Evolutionary conservation across 495 filamentous ascomycete genomes (phyloP).

Genomic region (Thermochaetoides thermophila): DNA sequence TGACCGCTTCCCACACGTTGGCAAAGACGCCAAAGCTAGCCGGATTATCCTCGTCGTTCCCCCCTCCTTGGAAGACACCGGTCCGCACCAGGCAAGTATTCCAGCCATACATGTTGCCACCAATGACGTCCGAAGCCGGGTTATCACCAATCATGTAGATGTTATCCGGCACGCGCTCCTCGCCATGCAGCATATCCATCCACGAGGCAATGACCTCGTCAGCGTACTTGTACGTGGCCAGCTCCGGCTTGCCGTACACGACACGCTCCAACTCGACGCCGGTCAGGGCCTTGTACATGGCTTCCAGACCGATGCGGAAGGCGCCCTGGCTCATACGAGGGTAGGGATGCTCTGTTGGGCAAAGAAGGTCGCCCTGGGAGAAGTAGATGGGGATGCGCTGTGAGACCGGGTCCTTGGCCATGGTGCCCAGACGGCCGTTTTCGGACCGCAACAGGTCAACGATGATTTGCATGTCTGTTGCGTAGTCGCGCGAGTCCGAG

Average conservation of each 20-base stretch:
- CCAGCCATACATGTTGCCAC: constrained; percentile 72
- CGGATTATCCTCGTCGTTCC: constrained; percentile 86
- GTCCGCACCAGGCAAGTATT: constrained; percentile 69
- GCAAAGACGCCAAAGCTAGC: constrained; percentile 81
- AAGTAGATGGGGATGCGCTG: constrained; percentile 63
- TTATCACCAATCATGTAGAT: constrained; percentile 78
- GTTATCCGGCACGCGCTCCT: constrained; percentile 53
- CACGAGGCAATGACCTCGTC: constrained; percentile 59
- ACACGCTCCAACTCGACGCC: constrained; percentile 64
- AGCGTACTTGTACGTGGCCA: constrained; percentile 68
- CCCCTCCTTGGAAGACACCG: constrained; percentile 40
- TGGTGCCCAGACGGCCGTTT: constrained; percentile 51
- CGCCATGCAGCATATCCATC: constrained; percentile 65
- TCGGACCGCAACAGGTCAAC: constrained; percentile 67
- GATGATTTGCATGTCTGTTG: constrained; percentile 72
- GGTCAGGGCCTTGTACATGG: constrained; percentile 63
- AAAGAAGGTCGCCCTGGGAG: constrained; percentile 59
- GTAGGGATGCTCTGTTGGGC: constrained; percentile 61
- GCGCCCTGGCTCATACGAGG: constrained; percentile 62
- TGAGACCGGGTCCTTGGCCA: constrained; percentile 47
- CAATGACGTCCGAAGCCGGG: constrained; percentile 62
- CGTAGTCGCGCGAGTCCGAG: constrained; percentile 71
- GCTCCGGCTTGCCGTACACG: constrained; percentile 73
- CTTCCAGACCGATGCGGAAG: constrained; percentile 64
- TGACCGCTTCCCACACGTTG: constrained; percentile 77